Percentiles rank a stretch among this genome's conserved stretches.
Evolutionary conservation across 2,329 filamentous ascomycete species (phyloP).

Genomic region (Ophiognomonia clavigignenti-juglandacearum): DNA sequence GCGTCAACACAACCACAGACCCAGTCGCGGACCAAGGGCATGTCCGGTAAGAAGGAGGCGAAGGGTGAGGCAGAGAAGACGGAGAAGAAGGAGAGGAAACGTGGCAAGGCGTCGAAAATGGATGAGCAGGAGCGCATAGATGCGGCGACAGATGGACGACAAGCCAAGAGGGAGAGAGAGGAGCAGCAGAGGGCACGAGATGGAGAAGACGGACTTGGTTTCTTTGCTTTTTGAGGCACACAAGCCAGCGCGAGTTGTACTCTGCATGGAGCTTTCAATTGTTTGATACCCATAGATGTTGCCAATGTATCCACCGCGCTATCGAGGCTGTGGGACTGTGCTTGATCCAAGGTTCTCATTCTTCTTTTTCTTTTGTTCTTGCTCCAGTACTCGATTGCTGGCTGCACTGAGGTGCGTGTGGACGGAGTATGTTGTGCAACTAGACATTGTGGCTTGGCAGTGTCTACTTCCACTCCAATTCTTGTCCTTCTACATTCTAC

Average conservation of each 20-base stretch:
- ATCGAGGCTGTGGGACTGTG: no score
- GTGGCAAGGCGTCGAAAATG: neutral
- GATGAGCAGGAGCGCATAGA: conserved; percentile 10
- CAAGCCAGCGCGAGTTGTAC: neutral
- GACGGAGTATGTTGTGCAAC: no score
- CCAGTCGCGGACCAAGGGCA: neutral
- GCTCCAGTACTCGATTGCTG: no score
- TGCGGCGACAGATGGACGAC: neutral
- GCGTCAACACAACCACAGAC: conserved; percentile 16
- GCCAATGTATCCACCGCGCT: no score
- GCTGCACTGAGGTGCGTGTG: no score
- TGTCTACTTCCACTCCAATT: no score
- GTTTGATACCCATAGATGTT: conserved; percentile 1
- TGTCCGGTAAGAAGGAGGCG: neutral
- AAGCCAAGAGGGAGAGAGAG: neutral
- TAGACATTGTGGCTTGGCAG: no score
- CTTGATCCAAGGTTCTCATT: no score
- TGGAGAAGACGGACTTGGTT: conserved; percentile 50
- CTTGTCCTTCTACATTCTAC: no score
- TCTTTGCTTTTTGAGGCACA: conserved; percentile 44
- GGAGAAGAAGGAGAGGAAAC: neutral
- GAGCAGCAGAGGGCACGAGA: conserved; percentile 28
- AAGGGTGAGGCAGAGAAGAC: neutral
- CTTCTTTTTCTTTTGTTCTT: no score
- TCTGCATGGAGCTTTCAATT: neutral